These are phyloP conservation scores for Arabidopsis suecica DNA, from an alignment of 345 rosid species.

Conservation along the genomic window DNA sequence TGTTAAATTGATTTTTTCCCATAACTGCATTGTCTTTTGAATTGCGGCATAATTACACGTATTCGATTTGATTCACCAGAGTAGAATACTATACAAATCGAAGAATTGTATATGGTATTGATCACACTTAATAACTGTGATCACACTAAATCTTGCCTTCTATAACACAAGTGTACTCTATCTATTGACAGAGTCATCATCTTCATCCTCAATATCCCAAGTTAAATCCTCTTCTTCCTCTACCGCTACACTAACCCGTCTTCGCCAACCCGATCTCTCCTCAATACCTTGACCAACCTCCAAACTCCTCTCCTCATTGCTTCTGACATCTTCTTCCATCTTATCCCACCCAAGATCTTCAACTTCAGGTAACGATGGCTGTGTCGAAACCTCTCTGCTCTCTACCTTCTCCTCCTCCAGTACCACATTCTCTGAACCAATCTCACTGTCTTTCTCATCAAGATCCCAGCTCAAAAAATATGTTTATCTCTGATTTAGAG, in stretches of 20 bases:
- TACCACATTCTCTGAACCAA: constrained; percentile 15
- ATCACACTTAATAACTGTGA: neutral
- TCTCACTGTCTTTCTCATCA: constrained; percentile 44
- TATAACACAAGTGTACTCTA: constrained; percentile 1
- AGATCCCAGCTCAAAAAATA: constrained; percentile 85
- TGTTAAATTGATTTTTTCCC: neutral
- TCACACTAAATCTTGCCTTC: neutral
- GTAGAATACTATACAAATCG: constrained; percentile 4
- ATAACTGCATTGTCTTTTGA: neutral
- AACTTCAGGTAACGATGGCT: constrained; percentile 55
- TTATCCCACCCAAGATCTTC: constrained; percentile 88
- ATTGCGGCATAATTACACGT: neutral
- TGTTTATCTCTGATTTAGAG: too few species aligned
- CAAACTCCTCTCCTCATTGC: constrained; percentile 47
- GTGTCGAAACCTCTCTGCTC: constrained; percentile 54
- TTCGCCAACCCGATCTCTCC: constrained; percentile 55
- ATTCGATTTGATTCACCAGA: neutral
- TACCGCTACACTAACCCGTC: constrained; percentile 51
- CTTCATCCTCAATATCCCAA: constrained; percentile 88
- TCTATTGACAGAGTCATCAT: constrained; percentile 41
- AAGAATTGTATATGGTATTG: constrained; percentile 10
- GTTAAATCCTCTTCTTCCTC: constrained; percentile 71
- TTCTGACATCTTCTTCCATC: constrained; percentile 64
- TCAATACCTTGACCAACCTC: constrained; percentile 25
- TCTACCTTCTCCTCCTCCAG: constrained; percentile 45